Conservation (phyloP, 108 stramenopile genomes). For the Hondaea fermentalgiana region DNA sequence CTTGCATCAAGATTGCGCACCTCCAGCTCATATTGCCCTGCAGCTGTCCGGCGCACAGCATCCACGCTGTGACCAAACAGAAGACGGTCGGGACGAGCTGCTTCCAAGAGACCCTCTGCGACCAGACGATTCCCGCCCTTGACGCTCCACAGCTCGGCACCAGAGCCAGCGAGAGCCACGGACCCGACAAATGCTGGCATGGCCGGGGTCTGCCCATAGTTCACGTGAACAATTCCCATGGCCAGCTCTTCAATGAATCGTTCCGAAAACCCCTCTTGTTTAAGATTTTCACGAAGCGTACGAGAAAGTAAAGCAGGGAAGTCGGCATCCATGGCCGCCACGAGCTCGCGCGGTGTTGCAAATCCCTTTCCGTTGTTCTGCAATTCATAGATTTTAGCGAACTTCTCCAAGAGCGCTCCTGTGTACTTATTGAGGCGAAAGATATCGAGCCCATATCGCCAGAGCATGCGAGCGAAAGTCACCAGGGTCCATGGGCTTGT, state of each 20-base stretch:
- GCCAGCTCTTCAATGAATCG: background rate
- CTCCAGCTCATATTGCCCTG: background rate
- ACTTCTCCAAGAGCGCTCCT: background rate
- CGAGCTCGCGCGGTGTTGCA: background rate
- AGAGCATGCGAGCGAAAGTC: background rate
- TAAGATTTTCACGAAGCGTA: background rate
- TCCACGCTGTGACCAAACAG: background rate
- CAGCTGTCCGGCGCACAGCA: background rate
- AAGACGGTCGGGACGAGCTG: background rate
- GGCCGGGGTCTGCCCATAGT: background rate
- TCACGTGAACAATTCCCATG: background rate
- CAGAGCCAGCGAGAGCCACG: background rate
- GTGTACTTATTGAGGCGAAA: background rate
- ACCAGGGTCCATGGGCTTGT: background rate
- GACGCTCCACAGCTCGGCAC: background rate
- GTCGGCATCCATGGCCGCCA: background rate
- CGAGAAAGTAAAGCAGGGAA: background rate
- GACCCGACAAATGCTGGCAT: background rate
- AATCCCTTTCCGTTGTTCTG: background rate
- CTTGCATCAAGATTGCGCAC: background rate
- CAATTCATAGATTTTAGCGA: background rate
- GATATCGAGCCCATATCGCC: background rate
- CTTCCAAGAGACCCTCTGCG: background rate
- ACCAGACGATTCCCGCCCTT: background rate
- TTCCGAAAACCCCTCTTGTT: background rate